phyloP scores from a whole-genome alignment of 192 early-diverging fungal species.

The Phycomyces blakesleeanus region DNA sequence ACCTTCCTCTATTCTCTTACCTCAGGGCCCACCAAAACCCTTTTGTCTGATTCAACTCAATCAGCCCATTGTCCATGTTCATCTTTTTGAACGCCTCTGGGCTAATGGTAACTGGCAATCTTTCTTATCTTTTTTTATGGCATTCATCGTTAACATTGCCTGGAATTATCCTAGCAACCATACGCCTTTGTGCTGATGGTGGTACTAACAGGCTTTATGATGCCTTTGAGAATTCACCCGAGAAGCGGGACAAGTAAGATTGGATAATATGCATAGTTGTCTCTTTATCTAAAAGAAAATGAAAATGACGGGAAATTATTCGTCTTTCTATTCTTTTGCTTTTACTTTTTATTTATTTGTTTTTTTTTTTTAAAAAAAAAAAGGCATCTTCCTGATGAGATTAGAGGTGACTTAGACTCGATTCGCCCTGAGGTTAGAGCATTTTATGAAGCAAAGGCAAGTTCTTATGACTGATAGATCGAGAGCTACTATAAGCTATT shows the following conservation, averaged over 20 bases:
- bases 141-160: conserved; percentile 36
- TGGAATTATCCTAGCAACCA: neutral
- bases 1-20: no score
- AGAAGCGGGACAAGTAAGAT: conserved; percentile 22
- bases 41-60: conserved; percentile 27
- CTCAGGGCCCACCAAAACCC: neutral
- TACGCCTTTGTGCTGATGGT: conserved; percentile 78
- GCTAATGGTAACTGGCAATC: conserved; percentile 13
- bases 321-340: no score
- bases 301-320: no score
- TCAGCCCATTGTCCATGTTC: conserved; percentile 10
- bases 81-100: conserved; percentile 21
- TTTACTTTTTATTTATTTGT: no score
- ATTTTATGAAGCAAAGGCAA: conserved; percentile 62
- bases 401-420: conserved; percentile 89
- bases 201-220: conserved; percentile 86
- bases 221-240: conserved; percentile 41
- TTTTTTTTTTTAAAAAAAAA: neutral
- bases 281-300: neutral
- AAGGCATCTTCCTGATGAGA: conserved; percentile 72
- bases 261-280: neutral
- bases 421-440: conserved; percentile 51
- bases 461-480: no score
- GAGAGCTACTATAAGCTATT: neutral
- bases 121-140: no score